Conservation (phyloP, 2,329 filamentous ascomycete genomes). For the Ilyonectria mors-panacis region DNA sequence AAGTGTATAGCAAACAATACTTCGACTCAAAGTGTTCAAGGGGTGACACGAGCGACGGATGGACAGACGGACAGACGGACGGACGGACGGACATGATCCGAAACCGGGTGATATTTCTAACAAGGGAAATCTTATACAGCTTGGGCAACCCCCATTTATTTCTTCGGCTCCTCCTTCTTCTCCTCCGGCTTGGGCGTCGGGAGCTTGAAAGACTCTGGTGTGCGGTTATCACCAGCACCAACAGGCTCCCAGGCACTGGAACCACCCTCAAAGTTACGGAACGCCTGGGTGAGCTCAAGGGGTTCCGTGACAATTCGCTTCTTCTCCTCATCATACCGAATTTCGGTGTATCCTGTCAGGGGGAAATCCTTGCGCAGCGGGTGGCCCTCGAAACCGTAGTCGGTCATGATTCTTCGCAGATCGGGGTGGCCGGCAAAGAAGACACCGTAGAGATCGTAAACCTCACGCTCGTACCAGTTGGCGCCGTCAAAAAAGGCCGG, state of each 20-base stretch:
- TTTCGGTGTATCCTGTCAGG: conserved; percentile 96
- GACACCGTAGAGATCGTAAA: conserved; percentile 97
- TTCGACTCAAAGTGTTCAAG: not conserved
- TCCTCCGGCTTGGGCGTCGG: conserved; percentile 96
- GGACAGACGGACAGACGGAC: conserved; percentile 27
- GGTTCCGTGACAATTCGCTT: conserved; percentile 99
- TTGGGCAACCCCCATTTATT: conserved; percentile 68
- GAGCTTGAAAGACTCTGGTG: conserved; percentile 91
- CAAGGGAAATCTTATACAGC: conserved; percentile 52
- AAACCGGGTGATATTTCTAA: conserved; percentile 51
- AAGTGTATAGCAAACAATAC: not conserved
- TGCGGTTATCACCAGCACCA: conserved; percentile 80
- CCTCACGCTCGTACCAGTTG: conserved; percentile 99
- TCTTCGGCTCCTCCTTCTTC: conserved; percentile 92
- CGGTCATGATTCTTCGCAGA: conserved; percentile 97
- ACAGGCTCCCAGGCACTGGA: conserved; percentile 79
- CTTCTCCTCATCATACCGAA: conserved; percentile 99
- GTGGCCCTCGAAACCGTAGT: conserved; percentile 99
- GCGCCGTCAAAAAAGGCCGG: conserved; percentile 93
- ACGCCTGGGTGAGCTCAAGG: conserved; percentile 96
- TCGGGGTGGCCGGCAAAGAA: conserved; percentile 98
- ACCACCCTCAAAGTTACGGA: conserved; percentile 97
- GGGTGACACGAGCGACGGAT: conserved; percentile 26
- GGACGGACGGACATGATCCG: conserved; percentile 34
- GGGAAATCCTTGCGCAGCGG: conserved; percentile 98